A percentile compares a stretch with the other conserved stretches of the same genome.
These are phyloP conservation scores for Malania oleifera DNA, from an alignment of 164 flowering plant genomes.

Conservation along the genomic window DNA sequence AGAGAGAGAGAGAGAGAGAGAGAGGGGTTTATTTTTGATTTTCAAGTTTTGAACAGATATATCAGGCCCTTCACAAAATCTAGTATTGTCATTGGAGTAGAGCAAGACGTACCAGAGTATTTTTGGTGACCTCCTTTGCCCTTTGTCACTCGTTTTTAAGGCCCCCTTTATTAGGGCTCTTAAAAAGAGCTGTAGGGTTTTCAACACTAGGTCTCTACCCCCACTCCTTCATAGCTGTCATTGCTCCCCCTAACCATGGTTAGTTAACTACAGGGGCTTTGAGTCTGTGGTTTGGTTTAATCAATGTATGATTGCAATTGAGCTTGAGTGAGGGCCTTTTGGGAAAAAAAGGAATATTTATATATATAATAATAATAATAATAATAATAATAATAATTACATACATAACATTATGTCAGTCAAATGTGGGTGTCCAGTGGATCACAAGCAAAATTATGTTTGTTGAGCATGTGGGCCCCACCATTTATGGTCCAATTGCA, in stretches of 20 bases:
- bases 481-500: no score
- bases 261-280: constrained; percentile 13
- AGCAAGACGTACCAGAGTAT: constrained; percentile 21
- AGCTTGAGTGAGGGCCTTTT: constrained; percentile 1
- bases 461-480: no score
- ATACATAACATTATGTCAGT: no score
- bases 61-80: constrained; percentile 14
- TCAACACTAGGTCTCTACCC: background rate
- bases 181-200: constrained; percentile 9
- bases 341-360: background rate
- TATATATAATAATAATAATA: no score
- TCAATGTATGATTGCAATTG: background rate
- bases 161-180: background rate
- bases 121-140: background rate
- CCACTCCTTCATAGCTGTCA: constrained; percentile 8
- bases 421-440: no score
- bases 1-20: background rate
- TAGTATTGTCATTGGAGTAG: constrained; percentile 3
- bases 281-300: constrained; percentile 5
- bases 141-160: background rate
- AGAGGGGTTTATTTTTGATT: background rate
- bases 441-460: no score
- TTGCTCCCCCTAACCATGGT: constrained; percentile 20
- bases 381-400: no score
- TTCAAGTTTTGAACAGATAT: constrained; percentile 13